Percentiles rank a stretch among this genome's conserved stretches.
phyloP scores from a whole-genome alignment of 2,329 filamentous ascomycete genomes.

The Colletotrichum somersetense region DNA sequence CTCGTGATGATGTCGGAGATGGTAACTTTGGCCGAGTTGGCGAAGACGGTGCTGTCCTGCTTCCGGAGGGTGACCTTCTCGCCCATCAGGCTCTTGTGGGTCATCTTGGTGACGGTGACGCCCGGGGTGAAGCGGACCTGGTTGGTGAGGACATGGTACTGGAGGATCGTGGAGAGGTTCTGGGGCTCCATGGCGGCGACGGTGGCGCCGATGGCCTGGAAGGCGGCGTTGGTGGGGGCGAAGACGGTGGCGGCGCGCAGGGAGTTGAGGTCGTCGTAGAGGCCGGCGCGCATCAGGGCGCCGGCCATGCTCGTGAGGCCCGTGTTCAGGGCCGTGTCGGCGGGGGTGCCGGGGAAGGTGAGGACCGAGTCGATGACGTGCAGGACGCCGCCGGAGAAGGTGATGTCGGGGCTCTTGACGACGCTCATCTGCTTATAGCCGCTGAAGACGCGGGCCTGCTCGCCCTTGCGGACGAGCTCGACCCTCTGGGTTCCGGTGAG shows the following conservation, averaged over 20 bases:
- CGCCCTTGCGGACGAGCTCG: conserved; percentile 56
- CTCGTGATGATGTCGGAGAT: conserved; percentile 65
- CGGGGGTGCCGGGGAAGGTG: conserved; percentile 57
- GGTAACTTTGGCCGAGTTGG: conserved; percentile 65
- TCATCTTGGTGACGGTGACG: conserved; percentile 38
- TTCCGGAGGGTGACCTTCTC: conserved; percentile 55
- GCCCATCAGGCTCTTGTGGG: conserved; percentile 47
- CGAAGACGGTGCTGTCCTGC: conserved; percentile 58
- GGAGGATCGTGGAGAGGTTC: conserved; percentile 65
- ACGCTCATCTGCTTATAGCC: conserved; percentile 50
- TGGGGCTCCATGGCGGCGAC: conserved; percentile 60
- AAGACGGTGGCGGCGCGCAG: conserved; percentile 66
- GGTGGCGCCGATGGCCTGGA: conserved; percentile 67
- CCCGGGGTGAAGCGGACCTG: conserved; percentile 52
- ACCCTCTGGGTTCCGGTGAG: conserved; percentile 64
- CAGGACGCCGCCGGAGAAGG: conserved; percentile 62
- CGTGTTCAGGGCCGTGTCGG: conserved; percentile 66
- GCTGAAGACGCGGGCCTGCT: conserved; percentile 56
- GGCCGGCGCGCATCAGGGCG: conserved; percentile 52
- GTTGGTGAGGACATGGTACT: conserved; percentile 73
- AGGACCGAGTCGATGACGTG: conserved; percentile 66
- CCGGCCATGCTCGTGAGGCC: conserved; percentile 52
- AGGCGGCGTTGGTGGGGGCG: conserved; percentile 71
- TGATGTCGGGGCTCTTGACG: conserved; percentile 57
- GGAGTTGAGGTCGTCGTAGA: conserved; percentile 56